A percentile compares a stretch with the other conserved stretches of the same genome.
These are phyloP conservation scores for Candida chilensis DNA, from an alignment of 805 yeast genomes.

Conservation along the genomic window DNA sequence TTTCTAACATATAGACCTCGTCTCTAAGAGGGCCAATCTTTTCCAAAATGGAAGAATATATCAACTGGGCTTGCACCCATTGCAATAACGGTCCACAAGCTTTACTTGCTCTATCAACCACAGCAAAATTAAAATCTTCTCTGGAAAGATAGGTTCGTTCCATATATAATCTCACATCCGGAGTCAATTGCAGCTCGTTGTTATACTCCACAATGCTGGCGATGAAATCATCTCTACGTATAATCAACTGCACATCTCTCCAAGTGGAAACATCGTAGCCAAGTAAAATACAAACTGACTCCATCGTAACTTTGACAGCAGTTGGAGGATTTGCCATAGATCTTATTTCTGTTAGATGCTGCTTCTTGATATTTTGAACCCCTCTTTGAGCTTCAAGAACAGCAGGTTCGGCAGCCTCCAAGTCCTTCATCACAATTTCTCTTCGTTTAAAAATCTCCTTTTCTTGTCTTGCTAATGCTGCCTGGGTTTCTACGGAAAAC, in stretches of 20 bases:
- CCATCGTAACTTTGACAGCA: slow-evolving; percentile 76
- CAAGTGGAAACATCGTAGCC: slow-evolving; percentile 63
- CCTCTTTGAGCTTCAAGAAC: slow-evolving; percentile 78
- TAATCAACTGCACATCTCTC: slow-evolving; percentile 77
- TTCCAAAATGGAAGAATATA: slow-evolving; percentile 63
- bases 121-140: slow-evolving; percentile 57
- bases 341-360: slow-evolving; percentile 81
- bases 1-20: slow-evolving; percentile 56
- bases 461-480: slow-evolving; percentile 62
- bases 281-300: slow-evolving; percentile 76
- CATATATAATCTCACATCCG: slow-evolving; percentile 46
- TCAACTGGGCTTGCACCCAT: slow-evolving; percentile 88
- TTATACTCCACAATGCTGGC: slow-evolving; percentile 71
- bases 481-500: slow-evolving; percentile 70
- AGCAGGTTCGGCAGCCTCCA: slow-evolving; percentile 78
- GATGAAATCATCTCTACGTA: slow-evolving; percentile 83
- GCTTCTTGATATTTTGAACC: slow-evolving; percentile 88
- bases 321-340: slow-evolving; percentile 90
- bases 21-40: slow-evolving; percentile 63
- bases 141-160: slow-evolving; percentile 49
- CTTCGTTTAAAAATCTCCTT: slow-evolving; percentile 45
- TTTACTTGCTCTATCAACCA: slow-evolving; percentile 82
- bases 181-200: slow-evolving; percentile 46
- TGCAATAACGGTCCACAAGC: slow-evolving; percentile 89
- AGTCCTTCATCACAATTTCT: slow-evolving; percentile 45